Percentiles rank a stretch among this genome's conserved stretches.
Conservation (phyloP, 805 yeast genomes). For the Torulaspora maleeae region DNA sequence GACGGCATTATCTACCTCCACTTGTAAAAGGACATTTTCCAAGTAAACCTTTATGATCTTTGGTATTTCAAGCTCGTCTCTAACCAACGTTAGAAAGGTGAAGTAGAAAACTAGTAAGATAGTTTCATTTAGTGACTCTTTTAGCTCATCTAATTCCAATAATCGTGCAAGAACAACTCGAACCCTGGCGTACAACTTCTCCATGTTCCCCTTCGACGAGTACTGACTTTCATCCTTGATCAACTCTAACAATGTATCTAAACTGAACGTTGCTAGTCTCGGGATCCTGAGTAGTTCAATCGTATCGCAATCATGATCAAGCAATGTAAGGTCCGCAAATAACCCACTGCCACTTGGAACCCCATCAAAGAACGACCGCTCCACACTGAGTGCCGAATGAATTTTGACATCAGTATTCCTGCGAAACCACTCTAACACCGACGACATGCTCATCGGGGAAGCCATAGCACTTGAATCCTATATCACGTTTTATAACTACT, state of each 20-base stretch:
- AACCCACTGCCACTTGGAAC: constrained; percentile 37
- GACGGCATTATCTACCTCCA: constrained; percentile 13
- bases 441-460: constrained; percentile 3
- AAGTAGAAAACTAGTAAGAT: constrained; percentile 23
- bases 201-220: constrained; percentile 22
- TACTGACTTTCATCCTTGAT: constrained; percentile 22
- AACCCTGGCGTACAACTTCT: constrained; percentile 28
- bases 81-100: constrained; percentile 14
- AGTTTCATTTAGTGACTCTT: constrained; percentile 17
- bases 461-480: too few species aligned
- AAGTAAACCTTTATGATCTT: constrained; percentile 18
- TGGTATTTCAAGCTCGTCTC: constrained; percentile 20
- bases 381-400: constrained; percentile 13
- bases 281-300: constrained; percentile 42
- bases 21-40: constrained; percentile 19
- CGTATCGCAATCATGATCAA: constrained; percentile 6
- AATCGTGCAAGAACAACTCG: constrained; percentile 30
- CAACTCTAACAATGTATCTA: constrained; percentile 27
- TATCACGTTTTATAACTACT: too few species aligned
- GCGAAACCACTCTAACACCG: constrained; percentile 8
- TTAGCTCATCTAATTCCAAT: constrained; percentile 17
- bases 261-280: constrained; percentile 28
- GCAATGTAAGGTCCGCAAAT: constrained; percentile 10
- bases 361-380: constrained; percentile 20
- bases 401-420: constrained; percentile 8